Evolutionary conservation across 495 filamentous ascomycete genomes (phyloP).

Genomic region (Podospora conica): DNA sequence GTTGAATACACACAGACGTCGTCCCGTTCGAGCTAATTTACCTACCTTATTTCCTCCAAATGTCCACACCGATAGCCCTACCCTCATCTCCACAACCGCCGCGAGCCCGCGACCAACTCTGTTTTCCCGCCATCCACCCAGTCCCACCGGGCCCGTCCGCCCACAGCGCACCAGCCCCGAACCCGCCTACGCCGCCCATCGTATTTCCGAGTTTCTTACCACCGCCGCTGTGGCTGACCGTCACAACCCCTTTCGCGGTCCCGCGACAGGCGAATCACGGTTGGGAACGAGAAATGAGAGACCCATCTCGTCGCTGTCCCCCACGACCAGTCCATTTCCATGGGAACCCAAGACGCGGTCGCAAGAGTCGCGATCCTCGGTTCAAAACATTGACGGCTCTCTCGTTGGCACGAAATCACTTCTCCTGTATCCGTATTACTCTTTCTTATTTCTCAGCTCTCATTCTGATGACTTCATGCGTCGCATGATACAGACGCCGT

Average conservation of each 20-base stretch:
- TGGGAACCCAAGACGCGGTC: neutral
- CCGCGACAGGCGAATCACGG: neutral
- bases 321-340: neutral
- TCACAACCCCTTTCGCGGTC: neutral
- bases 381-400: neutral
- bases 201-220: neutral
- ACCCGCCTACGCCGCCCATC: neutral
- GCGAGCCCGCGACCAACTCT: neutral
- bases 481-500: neutral
- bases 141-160: no score
- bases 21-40: no score
- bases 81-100: neutral
- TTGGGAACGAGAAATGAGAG: neutral
- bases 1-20: no score
- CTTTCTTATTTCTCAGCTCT: no score
- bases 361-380: neutral
- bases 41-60: no score
- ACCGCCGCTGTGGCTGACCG: neutral
- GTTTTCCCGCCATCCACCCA: neutral
- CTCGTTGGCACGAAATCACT: neutral
- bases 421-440: no score
- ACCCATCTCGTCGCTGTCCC: neutral
- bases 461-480: no score
- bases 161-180: neutral
- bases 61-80: no score